Evolutionary conservation across 2,329 filamentous ascomycete species (phyloP).

Genomic region (Ophiostoma himal-ulmi): DNA sequence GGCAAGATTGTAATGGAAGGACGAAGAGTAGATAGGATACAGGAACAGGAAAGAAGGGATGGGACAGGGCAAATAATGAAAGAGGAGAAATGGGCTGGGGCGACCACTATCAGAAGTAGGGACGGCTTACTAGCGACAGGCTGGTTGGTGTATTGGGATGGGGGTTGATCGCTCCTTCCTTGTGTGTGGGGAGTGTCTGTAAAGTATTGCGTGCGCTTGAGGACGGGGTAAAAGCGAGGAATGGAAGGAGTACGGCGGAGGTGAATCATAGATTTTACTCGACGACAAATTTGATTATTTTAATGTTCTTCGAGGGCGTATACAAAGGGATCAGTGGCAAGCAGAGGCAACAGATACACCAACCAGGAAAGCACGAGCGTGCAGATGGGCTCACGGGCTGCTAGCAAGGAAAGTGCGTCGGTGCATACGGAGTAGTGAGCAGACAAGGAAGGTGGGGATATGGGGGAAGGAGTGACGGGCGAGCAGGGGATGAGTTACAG

Average conservation of each 20-base stretch:
- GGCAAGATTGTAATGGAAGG: neutral
- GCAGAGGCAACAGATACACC: neutral
- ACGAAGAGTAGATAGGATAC: conserved; percentile 10
- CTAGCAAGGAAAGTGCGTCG: neutral
- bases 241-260: conserved; percentile 7
- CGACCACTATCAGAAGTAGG: neutral
- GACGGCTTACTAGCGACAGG: neutral
- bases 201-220: neutral
- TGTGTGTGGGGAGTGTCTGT: conserved; percentile 7
- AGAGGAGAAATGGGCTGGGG: conserved; percentile 16
- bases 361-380: neutral
- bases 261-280: neutral
- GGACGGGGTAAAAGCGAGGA: conserved; percentile 10
- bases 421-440: conserved; percentile 6
- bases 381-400: neutral
- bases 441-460: neutral
- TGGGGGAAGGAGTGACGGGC: neutral
- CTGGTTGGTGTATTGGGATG: conserved; percentile 6
- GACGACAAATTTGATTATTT: neutral
- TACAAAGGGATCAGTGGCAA: neutral
- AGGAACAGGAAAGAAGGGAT: conserved; percentile 10
- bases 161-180: conserved; percentile 13
- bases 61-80: conserved; percentile 8
- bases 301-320: neutral
- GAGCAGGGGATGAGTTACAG: neutral